A percentile compares a stretch with the other conserved stretches of the same genome.
phyloP scores from a whole-genome alignment of 1,139 yeast genomes.

The Spencermartinsiella ligniputridi region DNA sequence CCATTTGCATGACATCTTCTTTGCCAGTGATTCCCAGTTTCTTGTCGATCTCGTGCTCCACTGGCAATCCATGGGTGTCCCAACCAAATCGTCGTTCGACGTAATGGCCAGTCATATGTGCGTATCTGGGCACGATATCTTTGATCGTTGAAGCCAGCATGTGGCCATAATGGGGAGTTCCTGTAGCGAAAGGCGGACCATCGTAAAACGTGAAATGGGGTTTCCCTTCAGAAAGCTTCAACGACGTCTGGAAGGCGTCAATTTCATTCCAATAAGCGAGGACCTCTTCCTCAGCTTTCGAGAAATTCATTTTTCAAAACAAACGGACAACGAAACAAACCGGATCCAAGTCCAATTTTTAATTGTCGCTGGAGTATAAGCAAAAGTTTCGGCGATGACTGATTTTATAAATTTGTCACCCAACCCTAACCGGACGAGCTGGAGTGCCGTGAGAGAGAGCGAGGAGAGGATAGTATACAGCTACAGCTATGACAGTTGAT shows the following conservation, averaged over 20 bases:
- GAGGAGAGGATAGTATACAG: no score
- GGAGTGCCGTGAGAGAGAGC: no score
- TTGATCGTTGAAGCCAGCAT: constrained; percentile 93
- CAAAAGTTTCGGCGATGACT: neutral
- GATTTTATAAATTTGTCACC: constrained; percentile 1
- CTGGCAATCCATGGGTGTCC: constrained; percentile 99
- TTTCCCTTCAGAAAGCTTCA: constrained; percentile 76
- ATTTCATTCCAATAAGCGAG: constrained; percentile 79
- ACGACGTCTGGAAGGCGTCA: constrained; percentile 85
- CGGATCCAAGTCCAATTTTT: no score
- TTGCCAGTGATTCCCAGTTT: constrained; percentile 88
- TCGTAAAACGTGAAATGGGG: constrained; percentile 93
- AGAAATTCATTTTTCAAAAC: constrained; percentile 48
- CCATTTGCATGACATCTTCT: constrained; percentile 89
- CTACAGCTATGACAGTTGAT: neutral
- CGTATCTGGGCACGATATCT: constrained; percentile 96
- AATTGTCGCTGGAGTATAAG: no score
- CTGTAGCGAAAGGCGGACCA: constrained; percentile 99
- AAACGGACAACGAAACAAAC: neutral
- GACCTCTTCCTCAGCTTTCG: constrained; percentile 82
- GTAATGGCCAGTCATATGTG: constrained; percentile 94
- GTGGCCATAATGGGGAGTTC: constrained; percentile 98
- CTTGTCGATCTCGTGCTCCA: constrained; percentile 98
- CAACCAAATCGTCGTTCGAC: constrained; percentile 98
- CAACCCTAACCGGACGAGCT: neutral